Evolutionary conservation across 2,329 filamentous ascomycete genomes (phyloP).

Genomic region (Colletotrichum chrysophilum): DNA sequence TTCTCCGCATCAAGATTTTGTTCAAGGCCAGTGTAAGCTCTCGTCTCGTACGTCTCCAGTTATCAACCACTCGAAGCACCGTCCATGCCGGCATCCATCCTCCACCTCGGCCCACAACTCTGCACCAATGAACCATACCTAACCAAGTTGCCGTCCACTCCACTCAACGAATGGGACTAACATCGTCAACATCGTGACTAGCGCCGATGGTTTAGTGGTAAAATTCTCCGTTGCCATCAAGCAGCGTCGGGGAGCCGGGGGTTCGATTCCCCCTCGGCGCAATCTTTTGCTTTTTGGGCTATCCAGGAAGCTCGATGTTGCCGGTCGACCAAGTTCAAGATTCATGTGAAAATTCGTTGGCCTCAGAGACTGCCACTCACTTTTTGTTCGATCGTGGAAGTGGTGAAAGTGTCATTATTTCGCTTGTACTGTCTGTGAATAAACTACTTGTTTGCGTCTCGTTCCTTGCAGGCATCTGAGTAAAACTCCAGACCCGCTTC

Average conservation of each 20-base stretch:
- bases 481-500: background rate
- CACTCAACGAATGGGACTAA: background rate
- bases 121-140: background rate
- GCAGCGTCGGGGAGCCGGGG: constrained; percentile 18
- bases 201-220: constrained; percentile 20
- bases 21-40: background rate
- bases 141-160: too few relatives aligned
- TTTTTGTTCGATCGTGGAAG: background rate
- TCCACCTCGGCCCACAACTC: background rate
- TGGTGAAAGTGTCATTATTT: background rate
- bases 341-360: background rate
- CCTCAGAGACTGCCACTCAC: background rate
- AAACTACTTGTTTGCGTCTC: background rate
- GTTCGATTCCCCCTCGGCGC: constrained; percentile 16
- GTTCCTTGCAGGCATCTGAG: background rate
- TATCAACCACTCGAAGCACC: background rate
- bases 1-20: background rate
- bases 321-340: background rate
- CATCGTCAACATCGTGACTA: background rate
- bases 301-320: background rate
- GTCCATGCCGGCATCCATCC: background rate
- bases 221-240: constrained; percentile 15
- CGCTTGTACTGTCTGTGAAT: background rate
- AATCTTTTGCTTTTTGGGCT: background rate
- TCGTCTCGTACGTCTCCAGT: background rate